Conservation (phyloP, 306 rosid species). For the Lupinus albus region DNA sequence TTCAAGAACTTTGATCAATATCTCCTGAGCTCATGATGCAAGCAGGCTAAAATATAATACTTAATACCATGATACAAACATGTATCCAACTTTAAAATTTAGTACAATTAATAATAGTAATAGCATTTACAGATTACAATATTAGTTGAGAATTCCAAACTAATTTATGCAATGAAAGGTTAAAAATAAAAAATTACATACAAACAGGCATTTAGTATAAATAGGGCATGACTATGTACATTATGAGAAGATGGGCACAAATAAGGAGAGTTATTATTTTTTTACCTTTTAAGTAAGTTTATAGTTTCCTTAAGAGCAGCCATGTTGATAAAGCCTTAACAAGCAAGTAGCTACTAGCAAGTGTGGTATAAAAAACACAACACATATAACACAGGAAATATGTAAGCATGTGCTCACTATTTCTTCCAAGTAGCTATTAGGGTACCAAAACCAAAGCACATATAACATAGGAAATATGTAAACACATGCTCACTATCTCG, state of each 20-base stretch:
- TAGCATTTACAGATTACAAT: slow-evolving; percentile 12
- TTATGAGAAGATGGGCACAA: background rate
- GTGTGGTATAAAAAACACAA: slow-evolving; percentile 15
- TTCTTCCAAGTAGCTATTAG: background rate
- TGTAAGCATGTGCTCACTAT: slow-evolving; percentile 1
- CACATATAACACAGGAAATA: slow-evolving; percentile 2
- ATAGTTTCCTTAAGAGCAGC: background rate
- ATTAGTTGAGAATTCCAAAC: slow-evolving; percentile 10
- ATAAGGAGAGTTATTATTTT: background rate
- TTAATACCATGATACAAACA: background rate
- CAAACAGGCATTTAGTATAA: background rate
- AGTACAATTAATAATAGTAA: background rate
- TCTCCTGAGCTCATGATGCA: background rate
- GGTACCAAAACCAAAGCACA: slow-evolving; percentile 15
- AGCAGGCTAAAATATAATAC: background rate
- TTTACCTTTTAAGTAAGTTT: background rate
- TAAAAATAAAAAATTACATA: background rate
- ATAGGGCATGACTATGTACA: background rate
- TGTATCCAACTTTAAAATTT: background rate
- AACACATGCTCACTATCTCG: slow-evolving; percentile 3
- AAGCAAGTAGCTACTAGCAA: slow-evolving; percentile 20
- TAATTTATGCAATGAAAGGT: slow-evolving; percentile 5
- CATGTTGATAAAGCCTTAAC: background rate
- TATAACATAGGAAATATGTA: slow-evolving; percentile 1
- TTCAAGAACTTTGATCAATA: background rate